Base-by-base conservation (phyloP, 805 yeast genomes). In the Debaryomyces maramus region DNA sequence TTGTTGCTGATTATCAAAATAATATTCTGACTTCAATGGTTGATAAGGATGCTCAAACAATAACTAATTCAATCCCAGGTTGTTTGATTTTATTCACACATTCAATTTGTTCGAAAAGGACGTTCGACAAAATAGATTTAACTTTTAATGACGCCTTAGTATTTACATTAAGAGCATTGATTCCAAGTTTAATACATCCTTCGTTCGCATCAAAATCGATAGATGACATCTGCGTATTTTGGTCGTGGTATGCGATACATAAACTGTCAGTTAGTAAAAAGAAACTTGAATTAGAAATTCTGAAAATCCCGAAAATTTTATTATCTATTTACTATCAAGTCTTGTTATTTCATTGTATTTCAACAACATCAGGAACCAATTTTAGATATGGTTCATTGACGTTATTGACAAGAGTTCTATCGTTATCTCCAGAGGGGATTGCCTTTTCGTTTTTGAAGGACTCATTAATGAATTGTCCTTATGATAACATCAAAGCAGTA, bases 391-490 rank as follows among this genome's bases (percentile, higher is more conserved):
- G 78, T 21, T 66, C 73, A 8, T 77, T 80, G 51, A 81, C 90
- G 0, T 64, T 87, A 31, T 60, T 88, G 24, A 80, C 85, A 1
- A 80, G 81, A 48, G 53, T 87, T 2, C 63, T 91, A 48, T 74
- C 84, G 6, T 55, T 75, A 15, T 60, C 81, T 22, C 77, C 81
- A 0, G 87, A 85, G 43, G 65, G 67, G 1, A 60, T 71, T 9
- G 62, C 85, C 0, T 87, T 79, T 60, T 65, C 67, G 3, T 86
- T 85, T 54, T 64, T 88, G 11, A 54, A 70, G 17, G 88, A 87
- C 53, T 72, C 88, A 0, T 66, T 91, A 36, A 64, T 68, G 20
- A 68, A 75, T 37, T 85, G 91, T 53, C 90, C 93, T 2, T 78
- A 73, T 53, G 79, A 73, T 28, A 74, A 75, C 28, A 76, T 78